phyloP scores from a whole-genome alignment of 352 stramenopile genomes.

The Plasmopara halstedii region DNA sequence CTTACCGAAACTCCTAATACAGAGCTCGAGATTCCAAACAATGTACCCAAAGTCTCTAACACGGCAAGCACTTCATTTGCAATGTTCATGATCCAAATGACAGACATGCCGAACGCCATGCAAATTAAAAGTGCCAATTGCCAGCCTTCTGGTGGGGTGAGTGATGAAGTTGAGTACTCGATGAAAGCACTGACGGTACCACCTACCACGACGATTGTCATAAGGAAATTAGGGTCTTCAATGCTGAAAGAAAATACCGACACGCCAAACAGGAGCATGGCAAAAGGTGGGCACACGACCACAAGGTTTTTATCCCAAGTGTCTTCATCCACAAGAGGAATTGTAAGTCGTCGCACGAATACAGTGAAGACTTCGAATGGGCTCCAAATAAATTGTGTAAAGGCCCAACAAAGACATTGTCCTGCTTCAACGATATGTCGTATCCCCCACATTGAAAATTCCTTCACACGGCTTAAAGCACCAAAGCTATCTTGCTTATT shows the following conservation, averaged over 20 bases:
- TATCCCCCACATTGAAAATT: conserved; percentile 19
- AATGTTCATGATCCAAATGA: conserved; percentile 86
- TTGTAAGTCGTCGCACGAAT: conserved; percentile 61
- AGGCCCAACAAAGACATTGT: conserved; percentile 20
- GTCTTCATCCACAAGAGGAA: conserved; percentile 71
- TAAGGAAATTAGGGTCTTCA: conserved; percentile 38
- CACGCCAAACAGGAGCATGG: conserved; percentile 46
- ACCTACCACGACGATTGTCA: conserved; percentile 33
- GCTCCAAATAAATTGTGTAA: conserved; percentile 54
- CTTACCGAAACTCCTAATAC: conserved; percentile 71
- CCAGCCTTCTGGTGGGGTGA: conserved; percentile 41
- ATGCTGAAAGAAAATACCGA: conserved; percentile 47
- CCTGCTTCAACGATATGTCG: conserved; percentile 6
- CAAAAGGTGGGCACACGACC: conserved; percentile 53
- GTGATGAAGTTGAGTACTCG: conserved; percentile 33
- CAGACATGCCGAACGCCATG: conserved; percentile 76
- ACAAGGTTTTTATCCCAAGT: conserved; percentile 74
- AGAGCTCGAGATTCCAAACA: conserved; percentile 72
- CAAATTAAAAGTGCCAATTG: conserved; percentile 50
- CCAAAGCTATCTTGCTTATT: conserved; percentile 15
- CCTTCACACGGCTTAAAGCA: conserved; percentile 10
- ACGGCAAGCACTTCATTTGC: conserved; percentile 69
- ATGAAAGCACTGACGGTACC: conserved; percentile 35
- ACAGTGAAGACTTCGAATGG: conserved; percentile 63
- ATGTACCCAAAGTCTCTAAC: conserved; percentile 57